Evolutionary conservation across 768 basidiomycete genomes (phyloP), one percentile per base, ranked within the genome.

Genomic region (Terana coerulea): DNA sequence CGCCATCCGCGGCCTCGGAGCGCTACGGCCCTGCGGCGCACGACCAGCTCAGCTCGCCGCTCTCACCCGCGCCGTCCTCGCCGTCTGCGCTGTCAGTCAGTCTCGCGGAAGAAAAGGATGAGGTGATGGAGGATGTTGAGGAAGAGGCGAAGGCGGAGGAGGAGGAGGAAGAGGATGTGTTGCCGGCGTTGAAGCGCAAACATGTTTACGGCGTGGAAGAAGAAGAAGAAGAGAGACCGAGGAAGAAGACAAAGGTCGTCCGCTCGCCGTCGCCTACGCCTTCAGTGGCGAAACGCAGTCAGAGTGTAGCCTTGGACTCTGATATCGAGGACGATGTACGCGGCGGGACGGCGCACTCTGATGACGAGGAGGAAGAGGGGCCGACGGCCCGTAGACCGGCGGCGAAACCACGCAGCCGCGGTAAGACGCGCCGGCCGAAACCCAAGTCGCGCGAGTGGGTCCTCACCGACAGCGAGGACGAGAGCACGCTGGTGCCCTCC

Each of bases 31-130:
- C 43, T 11, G 31, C 43, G 26, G 43, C 28, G 43, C 28, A 44
- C 43, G 43, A 44, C 29, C 43, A 29, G 43, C 43, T 44, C 22
- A 44, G 43, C 43, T 29, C 26, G 26, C 43, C 43, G 43, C 28
- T 44, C 10, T 29, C 26, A 25, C 43, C 43, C 17, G 43, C 43
- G 25, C 43, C 43, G 43, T 25, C 22, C 25, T 7, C 41, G 41
- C 11, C 43, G 14, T 9, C n/a, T 7, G 3, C 8, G 25, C 41
- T 12, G 41, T 3, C 15, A 11, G 31, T 15, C 31, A 15, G 9
- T 33, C 31, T 9, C 31, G 31, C 31, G 31, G 9, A 15, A 33
- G 31, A 15, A 33, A 8, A 33, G 31, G 8, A 15, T 33, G 9
- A 8, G 31, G 31, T 43, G 21, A 8, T 17, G 41, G 24, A 8